These are phyloP conservation scores for Malassezia dermatis DNA, from an alignment of 1,284 basidiomycete genomes.

Conservation along the genomic window DNA sequence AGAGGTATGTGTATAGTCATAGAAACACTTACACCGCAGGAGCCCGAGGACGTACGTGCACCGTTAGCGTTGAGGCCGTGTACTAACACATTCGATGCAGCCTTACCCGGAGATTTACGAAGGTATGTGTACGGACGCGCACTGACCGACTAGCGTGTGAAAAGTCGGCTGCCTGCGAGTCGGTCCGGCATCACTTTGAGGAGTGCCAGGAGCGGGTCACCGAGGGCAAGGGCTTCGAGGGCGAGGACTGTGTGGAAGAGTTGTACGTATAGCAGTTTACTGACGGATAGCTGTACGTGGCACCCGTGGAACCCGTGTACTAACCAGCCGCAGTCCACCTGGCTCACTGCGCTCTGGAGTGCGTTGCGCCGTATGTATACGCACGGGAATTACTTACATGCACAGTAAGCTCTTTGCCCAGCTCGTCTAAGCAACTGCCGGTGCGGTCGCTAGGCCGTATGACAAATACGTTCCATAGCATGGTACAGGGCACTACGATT, in stretches of 20 bases:
- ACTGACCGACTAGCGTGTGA: constrained; percentile 32
- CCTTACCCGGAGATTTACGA: constrained; percentile 34
- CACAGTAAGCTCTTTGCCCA: constrained; percentile 35
- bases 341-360: constrained; percentile 41
- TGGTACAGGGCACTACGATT: background rate
- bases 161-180: constrained; percentile 39
- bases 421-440: constrained; percentile 24
- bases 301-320: background rate
- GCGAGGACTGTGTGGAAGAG: constrained; percentile 47
- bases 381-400: background rate
- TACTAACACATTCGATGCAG: constrained; percentile 9
- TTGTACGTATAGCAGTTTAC: constrained; percentile 30
- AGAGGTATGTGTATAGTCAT: constrained; percentile 8
- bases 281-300: constrained; percentile 14
- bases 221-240: constrained; percentile 42
- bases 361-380: constrained; percentile 31
- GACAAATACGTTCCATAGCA: background rate
- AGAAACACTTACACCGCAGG: constrained; percentile 21
- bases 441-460: background rate
- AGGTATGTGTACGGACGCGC: constrained; percentile 14
- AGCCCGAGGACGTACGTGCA: constrained; percentile 43
- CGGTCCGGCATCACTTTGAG: constrained; percentile 46
- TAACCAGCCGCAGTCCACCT: constrained; percentile 29
- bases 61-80: background rate
- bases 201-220: constrained; percentile 44